A percentile compares a stretch with the other conserved stretches of the same genome.
phyloP scores from a whole-genome alignment of 129 eudicot genomes.

The Saussurea involucrata region DNA sequence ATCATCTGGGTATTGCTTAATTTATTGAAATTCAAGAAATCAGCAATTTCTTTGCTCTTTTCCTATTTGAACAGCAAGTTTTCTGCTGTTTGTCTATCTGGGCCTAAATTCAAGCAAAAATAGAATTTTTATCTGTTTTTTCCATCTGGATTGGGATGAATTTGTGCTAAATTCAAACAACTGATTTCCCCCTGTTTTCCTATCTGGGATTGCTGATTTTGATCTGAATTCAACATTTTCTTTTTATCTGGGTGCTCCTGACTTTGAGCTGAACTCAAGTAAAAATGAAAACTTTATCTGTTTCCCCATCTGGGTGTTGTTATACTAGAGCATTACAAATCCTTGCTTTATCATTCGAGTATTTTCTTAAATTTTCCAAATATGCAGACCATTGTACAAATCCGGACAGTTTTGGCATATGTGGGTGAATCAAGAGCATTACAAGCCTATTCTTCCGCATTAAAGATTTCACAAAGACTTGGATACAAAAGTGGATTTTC shows the following conservation, averaged over 20 bases:
- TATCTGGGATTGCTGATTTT: background rate
- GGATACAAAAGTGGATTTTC: conserved; percentile 90
- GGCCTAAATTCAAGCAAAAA: background rate
- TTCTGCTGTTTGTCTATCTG: background rate
- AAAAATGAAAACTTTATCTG: background rate
- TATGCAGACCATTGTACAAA: conserved; percentile 85
- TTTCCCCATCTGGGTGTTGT: background rate
- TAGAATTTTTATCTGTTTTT: background rate
- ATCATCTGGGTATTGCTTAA: background rate
- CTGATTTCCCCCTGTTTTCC: background rate
- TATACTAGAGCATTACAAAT: background rate
- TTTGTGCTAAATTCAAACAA: background rate
- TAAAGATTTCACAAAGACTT: conserved; percentile 64
- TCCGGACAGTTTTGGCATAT: conserved; percentile 76
- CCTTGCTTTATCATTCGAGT: conserved; percentile 9
- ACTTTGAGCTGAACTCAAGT: conserved; percentile 3
- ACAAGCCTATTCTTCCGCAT: conserved; percentile 70
- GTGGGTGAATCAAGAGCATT: conserved; percentile 90
- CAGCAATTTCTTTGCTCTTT: background rate
- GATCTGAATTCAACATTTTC: background rate
- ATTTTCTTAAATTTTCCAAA: conserved; percentile 18
- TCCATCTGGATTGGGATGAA: background rate
- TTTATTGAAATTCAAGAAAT: conserved; percentile 11
- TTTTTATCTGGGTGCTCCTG: background rate
- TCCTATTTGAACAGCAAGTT: background rate